These are phyloP conservation scores for Thalassiosira exigua DNA, from an alignment of 352 stramenopile species.

Conservation along the genomic window DNA sequence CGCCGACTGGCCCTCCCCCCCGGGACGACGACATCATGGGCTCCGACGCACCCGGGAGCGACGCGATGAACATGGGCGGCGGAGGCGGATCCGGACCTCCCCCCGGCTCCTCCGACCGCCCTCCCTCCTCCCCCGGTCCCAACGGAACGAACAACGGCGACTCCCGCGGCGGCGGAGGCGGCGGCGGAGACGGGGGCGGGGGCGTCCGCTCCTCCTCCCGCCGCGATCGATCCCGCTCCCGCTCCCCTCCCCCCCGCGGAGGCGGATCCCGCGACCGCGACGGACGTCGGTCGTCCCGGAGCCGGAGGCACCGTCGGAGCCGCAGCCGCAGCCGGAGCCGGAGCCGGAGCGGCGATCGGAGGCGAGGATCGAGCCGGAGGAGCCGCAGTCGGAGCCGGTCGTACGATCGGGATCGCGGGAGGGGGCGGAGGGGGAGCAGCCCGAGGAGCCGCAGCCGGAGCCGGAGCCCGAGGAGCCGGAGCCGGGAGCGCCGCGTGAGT, in stretches of 20 bases:
- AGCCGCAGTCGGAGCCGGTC: constrained; percentile 46
- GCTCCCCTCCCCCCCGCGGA: constrained; percentile 1
- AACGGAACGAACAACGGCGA: neutral
- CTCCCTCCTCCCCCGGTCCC: too few relatives aligned
- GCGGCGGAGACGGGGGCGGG: neutral
- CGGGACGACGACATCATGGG: too few relatives aligned
- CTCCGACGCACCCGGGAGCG: too few relatives aligned
- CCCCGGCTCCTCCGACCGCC: too few relatives aligned
- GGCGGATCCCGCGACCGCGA: constrained; percentile 1
- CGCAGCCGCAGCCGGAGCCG: constrained; percentile 72
- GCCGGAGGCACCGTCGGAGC: constrained; percentile 57
- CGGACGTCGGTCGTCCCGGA: neutral
- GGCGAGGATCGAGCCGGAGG: constrained; percentile 18
- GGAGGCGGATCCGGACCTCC: too few relatives aligned
- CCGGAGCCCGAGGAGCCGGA: constrained; percentile 37
- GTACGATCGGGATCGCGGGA: constrained; percentile 2
- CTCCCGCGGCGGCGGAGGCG: neutral
- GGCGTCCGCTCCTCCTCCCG: neutral
- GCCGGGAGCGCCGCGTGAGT: constrained; percentile 43
- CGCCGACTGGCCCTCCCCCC: too few relatives aligned
- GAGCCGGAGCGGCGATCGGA: constrained; percentile 60
- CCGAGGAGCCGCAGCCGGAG: too few relatives aligned
- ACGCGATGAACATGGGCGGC: too few relatives aligned
- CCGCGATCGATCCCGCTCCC: constrained; percentile 18
- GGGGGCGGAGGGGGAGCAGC: constrained; percentile 18